Evolutionary conservation across 1,139 yeast genomes (phyloP), one percentile per base, ranked within the genome.

Genomic region (Pichia sp.): DNA sequence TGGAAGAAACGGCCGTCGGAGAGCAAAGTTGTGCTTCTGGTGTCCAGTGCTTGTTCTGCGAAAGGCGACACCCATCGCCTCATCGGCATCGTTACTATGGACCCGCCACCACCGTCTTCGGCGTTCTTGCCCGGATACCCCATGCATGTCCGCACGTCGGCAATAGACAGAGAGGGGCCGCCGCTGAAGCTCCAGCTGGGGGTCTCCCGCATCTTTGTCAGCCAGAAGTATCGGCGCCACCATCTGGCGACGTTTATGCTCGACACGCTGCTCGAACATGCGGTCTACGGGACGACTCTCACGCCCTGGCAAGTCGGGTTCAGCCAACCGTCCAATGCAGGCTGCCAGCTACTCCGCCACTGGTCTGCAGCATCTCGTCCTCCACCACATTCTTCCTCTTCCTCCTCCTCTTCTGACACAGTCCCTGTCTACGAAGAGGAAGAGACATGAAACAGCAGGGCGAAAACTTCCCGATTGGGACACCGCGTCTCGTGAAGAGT

Each of bases 261-360:
- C 7, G 64, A 75, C 2, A 64, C 72, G 1, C 77, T 81, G 0
- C 63, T 74, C 46, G 61, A 64, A 1, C 63, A 78, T 51, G 72
- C 80, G 43, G 68, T 84, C 2, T 84, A 83, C 63, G 91, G 91
- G 0, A 63, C 78, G 46, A 56, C 38, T 0, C 63, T 85, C 14
- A 67, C 67, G 1, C 75, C 68, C 54, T 57, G 56, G 4, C 75
- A 80, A 54, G 69, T 85, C 1, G 87, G 83, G 0, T 86, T 88
- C 77, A 84, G 90, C 54, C 93, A 86, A 66, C 92, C 92, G 0
- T 82, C 87, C 60, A 76, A 74, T 44, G 72, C 77, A 41, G 93
- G 93, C 0, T 79, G 81, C 1, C 69, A 73, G 48, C 71, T 86
- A 42, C 87, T 91, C 0, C 65, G 63, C 49, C 65, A 64, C 31